Percentiles rank a stretch among this genome's conserved stretches.
phyloP scores from a whole-genome alignment of 1,139 yeast species.

The Kodamaea derodonti region DNA sequence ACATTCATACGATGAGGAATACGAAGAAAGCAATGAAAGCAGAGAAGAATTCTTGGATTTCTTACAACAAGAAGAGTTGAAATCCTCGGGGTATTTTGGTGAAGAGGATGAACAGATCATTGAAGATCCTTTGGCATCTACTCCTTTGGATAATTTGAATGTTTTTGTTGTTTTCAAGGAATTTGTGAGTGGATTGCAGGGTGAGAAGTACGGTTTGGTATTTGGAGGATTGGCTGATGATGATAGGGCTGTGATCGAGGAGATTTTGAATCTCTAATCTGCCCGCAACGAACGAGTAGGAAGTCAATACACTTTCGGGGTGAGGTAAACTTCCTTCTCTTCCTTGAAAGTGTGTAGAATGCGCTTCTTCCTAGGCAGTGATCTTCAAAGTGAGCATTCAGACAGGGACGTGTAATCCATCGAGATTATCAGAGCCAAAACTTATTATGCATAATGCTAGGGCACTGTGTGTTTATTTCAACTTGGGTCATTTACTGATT shows the following conservation, averaged over 20 bases:
- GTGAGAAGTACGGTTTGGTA: conserved; percentile 10
- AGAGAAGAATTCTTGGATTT: conserved; percentile 44
- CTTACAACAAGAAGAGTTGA: conserved; percentile 40
- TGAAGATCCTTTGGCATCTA: conserved; percentile 80
- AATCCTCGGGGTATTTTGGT: conserved; percentile 35
- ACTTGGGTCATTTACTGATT: too few species aligned
- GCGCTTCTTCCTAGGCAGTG: too few species aligned
- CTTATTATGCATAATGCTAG: too few species aligned
- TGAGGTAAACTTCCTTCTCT: too few species aligned
- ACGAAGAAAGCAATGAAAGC: conserved; percentile 21
- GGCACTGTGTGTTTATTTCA: too few species aligned
- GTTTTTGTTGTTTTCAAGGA: conserved; percentile 39
- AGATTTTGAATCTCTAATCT: too few species aligned
- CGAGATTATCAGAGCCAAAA: too few species aligned
- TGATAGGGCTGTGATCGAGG: conserved; percentile 9
- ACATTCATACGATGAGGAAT: conserved; percentile 16
- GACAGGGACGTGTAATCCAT: too few species aligned
- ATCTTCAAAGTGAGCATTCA: too few species aligned
- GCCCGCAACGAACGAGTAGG: too few species aligned
- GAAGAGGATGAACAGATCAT: conserved; percentile 54
- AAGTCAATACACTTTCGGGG: too few species aligned
- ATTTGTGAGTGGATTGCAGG: conserved; percentile 13
- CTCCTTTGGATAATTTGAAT: conserved; percentile 72
- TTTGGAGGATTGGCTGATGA: conserved; percentile 13
- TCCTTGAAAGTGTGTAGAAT: too few species aligned